phyloP scores from a whole-genome alignment of 129 eudicot species.

The Deinandra increscens region DNA sequence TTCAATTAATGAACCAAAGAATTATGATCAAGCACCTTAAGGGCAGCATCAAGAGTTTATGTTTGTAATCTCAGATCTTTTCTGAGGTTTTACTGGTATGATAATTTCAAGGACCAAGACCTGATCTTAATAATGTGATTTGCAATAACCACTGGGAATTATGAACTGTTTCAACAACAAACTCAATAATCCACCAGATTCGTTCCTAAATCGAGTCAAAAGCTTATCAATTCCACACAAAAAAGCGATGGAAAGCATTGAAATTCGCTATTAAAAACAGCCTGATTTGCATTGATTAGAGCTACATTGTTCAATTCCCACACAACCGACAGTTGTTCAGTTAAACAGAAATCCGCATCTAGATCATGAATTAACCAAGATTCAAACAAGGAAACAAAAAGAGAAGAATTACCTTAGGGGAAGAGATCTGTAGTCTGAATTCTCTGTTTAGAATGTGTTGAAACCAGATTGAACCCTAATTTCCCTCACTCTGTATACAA shows the following conservation, averaged over 20 bases:
- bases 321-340: slow-evolving; percentile 21
- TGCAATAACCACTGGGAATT: neutral
- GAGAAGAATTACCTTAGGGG: slow-evolving; percentile 19
- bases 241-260: slow-evolving; percentile 1
- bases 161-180: too few relatives aligned
- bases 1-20: neutral
- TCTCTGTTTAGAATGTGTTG: slow-evolving; percentile 10
- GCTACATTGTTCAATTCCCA: slow-evolving; percentile 29
- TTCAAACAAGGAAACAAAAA: neutral
- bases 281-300: slow-evolving; percentile 12
- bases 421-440: slow-evolving; percentile 17
- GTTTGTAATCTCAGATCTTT: slow-evolving; percentile 23
- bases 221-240: slow-evolving; percentile 25
- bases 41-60: neutral
- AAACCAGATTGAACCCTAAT: slow-evolving; percentile 15
- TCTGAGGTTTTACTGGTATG: slow-evolving; percentile 2
- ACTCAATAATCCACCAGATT: slow-evolving; percentile 24
- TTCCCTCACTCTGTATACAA: slow-evolving; percentile 24
- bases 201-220: slow-evolving; percentile 11
- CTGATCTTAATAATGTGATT: slow-evolving; percentile 15
- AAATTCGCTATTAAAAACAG: neutral
- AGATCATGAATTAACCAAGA: slow-evolving; percentile 15
- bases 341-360: neutral
- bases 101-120: neutral
- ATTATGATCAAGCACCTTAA: slow-evolving; percentile 4